A percentile compares a stretch with the other conserved stretches of the same genome.
Evolutionary conservation across 345 rosid genomes (phyloP).

Genomic region (Brassica rapa): DNA sequence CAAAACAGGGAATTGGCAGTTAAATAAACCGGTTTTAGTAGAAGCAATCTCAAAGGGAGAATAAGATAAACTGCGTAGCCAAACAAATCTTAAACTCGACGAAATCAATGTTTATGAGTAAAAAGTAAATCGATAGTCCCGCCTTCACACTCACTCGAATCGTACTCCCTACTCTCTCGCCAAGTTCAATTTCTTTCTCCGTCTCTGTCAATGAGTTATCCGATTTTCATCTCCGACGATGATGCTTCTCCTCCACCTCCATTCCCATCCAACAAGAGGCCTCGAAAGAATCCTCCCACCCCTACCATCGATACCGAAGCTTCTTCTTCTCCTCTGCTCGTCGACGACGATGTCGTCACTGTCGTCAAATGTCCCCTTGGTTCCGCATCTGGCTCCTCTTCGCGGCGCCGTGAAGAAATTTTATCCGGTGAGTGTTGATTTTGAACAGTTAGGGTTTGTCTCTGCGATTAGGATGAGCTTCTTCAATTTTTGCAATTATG

Average conservation of each 20-base stretch:
- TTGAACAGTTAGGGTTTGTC: neutral
- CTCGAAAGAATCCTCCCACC: neutral
- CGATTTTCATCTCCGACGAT: constrained; percentile 31
- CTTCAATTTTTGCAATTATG: neutral
- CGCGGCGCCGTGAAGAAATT: constrained; percentile 13
- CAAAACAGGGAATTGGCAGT: neutral
- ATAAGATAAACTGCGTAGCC: neutral
- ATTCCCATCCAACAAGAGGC: constrained; percentile 19
- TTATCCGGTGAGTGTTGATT: constrained; percentile 42
- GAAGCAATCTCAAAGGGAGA: neutral
- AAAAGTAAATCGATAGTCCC: neutral
- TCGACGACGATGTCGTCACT: constrained; percentile 50
- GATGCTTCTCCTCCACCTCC: constrained; percentile 14
- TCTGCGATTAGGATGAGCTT: neutral
- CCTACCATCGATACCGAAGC: constrained; percentile 9
- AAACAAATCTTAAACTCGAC: neutral
- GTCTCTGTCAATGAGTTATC: constrained; percentile 16
- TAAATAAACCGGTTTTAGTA: neutral
- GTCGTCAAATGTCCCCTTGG: constrained; percentile 40
- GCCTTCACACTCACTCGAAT: constrained; percentile 6
- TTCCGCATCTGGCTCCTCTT: constrained; percentile 37
- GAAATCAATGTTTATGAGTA: neutral
- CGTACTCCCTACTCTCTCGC: neutral
- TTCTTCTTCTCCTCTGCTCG: constrained; percentile 42
- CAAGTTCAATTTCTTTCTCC: neutral